phyloP scores from a whole-genome alignment of 2,329 filamentous ascomycete genomes.

The Fusarium tjaetaba region DNA sequence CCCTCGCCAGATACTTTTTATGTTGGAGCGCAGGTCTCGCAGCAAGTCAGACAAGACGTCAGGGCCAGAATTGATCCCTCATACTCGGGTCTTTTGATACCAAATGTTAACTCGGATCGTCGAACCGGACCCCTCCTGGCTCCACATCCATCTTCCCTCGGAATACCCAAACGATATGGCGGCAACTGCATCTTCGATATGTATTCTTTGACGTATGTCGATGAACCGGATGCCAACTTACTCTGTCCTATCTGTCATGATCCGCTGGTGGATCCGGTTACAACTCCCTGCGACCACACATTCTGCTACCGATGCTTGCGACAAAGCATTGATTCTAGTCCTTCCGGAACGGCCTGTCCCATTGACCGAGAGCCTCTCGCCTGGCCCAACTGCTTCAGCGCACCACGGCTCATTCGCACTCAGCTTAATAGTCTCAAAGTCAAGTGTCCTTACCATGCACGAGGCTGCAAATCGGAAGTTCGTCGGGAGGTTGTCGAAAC shows the following conservation, averaged over 20 bases:
- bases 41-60: slow-evolving; percentile 34
- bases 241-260: slow-evolving; percentile 68
- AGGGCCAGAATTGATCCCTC: slow-evolving; percentile 22
- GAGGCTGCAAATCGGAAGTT: slow-evolving; percentile 62
- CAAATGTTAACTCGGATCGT: slow-evolving; percentile 41
- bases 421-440: slow-evolving; percentile 70
- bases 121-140: slow-evolving; percentile 49
- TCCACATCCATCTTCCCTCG: slow-evolving; percentile 52
- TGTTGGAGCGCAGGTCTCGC: slow-evolving; percentile 41
- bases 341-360: slow-evolving; percentile 60
- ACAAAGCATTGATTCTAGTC: slow-evolving; percentile 53
- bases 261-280: slow-evolving; percentile 68
- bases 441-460: slow-evolving; percentile 63
- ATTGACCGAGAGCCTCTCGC: slow-evolving; percentile 63
- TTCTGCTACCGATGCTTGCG: slow-evolving; percentile 70
- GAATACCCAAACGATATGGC: slow-evolving; percentile 52
- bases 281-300: slow-evolving; percentile 71
- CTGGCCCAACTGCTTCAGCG: slow-evolving; percentile 54
- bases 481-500: slow-evolving; percentile 64
- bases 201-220: slow-evolving; percentile 56
- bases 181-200: slow-evolving; percentile 56
- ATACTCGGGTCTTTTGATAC: slow-evolving; percentile 28
- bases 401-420: slow-evolving; percentile 62
- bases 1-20: slow-evolving; percentile 52
- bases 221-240: slow-evolving; percentile 57